These are phyloP conservation scores for Epichloe gansuensis DNA, from an alignment of 2,329 filamentous ascomycete species.

Conservation along the genomic window DNA sequence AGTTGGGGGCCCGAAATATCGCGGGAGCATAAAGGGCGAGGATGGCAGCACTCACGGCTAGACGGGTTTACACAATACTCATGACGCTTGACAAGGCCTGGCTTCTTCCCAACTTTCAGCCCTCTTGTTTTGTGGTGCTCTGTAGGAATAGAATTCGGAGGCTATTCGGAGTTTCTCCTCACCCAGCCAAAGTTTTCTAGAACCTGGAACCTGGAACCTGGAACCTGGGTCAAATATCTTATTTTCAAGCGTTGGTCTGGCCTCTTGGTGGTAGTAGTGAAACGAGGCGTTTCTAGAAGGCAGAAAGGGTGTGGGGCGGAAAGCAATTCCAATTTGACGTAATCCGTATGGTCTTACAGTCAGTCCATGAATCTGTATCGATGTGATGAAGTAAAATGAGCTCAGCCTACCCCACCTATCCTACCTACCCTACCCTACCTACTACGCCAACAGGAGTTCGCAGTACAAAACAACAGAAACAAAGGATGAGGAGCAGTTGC, in stretches of 20 bases:
- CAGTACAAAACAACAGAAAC: background rate
- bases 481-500: background rate
- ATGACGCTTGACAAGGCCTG: background rate
- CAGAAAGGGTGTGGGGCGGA: too few relatives aligned
- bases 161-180: background rate
- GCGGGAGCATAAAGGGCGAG: background rate
- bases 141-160: background rate
- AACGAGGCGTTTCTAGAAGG: too few relatives aligned
- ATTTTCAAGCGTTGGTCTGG: background rate
- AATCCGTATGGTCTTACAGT: too few relatives aligned
- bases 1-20: background rate
- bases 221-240: too few relatives aligned
- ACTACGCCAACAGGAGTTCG: too few relatives aligned
- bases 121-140: background rate
- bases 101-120: background rate
- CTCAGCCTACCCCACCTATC: too few relatives aligned
- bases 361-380: too few relatives aligned
- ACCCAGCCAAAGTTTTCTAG: background rate
- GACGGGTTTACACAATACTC: background rate
- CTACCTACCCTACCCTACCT: too few relatives aligned
- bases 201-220: too few relatives aligned
- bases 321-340: too few relatives aligned
- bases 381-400: too few relatives aligned
- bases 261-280: background rate
- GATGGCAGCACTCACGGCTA: background rate